Evolutionary conservation across 768 basidiomycete genomes (phyloP), one percentile per base, ranked within the genome.

Genomic region (Clitopilus hobsonii): DNA sequence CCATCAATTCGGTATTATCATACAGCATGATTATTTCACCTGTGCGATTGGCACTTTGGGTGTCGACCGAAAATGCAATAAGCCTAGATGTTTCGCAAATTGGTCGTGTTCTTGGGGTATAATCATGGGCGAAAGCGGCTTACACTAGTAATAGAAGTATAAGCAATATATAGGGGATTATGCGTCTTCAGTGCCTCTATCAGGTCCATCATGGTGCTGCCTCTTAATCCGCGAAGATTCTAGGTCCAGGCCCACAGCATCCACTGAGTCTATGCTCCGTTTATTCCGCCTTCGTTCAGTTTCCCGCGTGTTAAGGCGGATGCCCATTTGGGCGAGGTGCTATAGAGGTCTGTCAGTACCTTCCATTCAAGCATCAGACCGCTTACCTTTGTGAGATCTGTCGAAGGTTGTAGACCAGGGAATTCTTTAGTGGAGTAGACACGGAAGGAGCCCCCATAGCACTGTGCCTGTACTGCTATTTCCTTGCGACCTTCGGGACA

Each of bases 401-500:
- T 88, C 2, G 85, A 86, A 4, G 84, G 78, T 41, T 77, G 77
- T 14, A 89, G 68, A 2, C 86, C 83, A 3, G 86, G 86, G 58
- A 88, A 88, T 54, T 85, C 81, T 61, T 88, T 88, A 0, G 86
- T 86, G 8, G 85, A 84, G 62, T 83, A 88, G 0, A 89, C 80
- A 22, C 76, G 80, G 65, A 89, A 88, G 1, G 72, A 58, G 0
- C 83, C 82, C 3, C 86, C 84, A 59, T 81, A 86, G 58, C 79
- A 79, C 68, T 88, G 85, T 1, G 86, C 86, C 58, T 83, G 77
- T 5, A 88, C 73, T 1, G 73, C 71, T 8, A 75, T 63, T 25
- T 76, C 71, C 16, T 56, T 22, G n/a, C 60, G 57, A 28, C 62
- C 64, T 18, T 58, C 53, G 11, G 74, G 70, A 23, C 67, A 64